phyloP scores from a whole-genome alignment of 2,329 filamentous ascomycete genomes.

The Microdochium paspali region DNA sequence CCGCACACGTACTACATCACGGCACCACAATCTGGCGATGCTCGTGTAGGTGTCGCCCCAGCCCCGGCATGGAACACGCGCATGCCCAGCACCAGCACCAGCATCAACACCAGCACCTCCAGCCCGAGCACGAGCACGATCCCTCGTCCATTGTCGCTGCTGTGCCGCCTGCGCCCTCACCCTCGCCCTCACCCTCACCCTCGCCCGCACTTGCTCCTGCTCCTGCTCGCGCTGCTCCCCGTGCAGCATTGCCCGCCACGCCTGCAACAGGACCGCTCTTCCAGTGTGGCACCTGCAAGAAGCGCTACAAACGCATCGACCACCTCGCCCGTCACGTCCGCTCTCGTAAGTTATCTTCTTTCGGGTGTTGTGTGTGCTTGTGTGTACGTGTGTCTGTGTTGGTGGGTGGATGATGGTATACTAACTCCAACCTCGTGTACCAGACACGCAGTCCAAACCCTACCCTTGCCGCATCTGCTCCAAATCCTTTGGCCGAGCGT shows the following conservation, averaged over 20 bases:
- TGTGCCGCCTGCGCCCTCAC: too few relatives aligned
- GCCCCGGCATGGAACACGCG: neutral
- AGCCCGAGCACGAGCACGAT: too few relatives aligned
- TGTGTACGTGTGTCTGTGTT: too few relatives aligned
- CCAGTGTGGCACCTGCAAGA: conserved; percentile 17
- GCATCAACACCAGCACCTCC: too few relatives aligned
- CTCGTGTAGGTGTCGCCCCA: neutral
- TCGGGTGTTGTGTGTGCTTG: too few relatives aligned
- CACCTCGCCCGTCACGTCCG: conserved; percentile 22
- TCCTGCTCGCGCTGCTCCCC: too few relatives aligned
- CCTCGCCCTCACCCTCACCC: too few relatives aligned
- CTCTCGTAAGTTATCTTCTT: conserved; percentile 13
- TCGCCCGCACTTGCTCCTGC: too few relatives aligned
- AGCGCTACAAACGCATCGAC: conserved; percentile 17
- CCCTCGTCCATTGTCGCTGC: neutral
- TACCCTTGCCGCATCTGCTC: conserved; percentile 17
- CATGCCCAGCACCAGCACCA: too few relatives aligned
- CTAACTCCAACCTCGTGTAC: neutral
- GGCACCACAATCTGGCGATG: neutral
- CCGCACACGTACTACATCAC: neutral
- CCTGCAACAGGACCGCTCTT: conserved; percentile 4
- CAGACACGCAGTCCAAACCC: conserved; percentile 20
- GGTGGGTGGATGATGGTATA: too few relatives aligned
- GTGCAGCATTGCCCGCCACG: too few relatives aligned
- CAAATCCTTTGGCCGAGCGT: conserved; percentile 21